Conservation (phyloP, 805 yeast species). For the Hanseniaspora mollemarum region DNA sequence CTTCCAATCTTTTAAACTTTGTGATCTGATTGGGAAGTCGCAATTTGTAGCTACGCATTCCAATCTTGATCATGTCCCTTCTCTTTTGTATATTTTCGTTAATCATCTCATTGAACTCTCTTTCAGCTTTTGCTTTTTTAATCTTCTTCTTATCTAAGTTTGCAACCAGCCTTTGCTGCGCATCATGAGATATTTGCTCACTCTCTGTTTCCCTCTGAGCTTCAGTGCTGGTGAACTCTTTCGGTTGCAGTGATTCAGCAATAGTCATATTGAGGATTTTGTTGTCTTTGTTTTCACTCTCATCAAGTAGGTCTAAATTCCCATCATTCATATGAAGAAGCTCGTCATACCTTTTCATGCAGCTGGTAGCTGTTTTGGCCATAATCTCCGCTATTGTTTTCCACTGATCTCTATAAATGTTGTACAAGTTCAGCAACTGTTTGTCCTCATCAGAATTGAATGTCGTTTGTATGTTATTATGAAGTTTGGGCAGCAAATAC, state of each 20-base stretch:
- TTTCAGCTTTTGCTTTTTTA: conserved; percentile 62
- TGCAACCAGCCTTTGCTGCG: conserved; percentile 78
- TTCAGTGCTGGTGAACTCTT: conserved; percentile 76
- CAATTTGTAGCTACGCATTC: conserved; percentile 31
- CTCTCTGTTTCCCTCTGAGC: conserved; percentile 63
- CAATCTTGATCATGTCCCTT: conserved; percentile 72
- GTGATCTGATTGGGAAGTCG: conserved; percentile 16
- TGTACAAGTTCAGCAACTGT: conserved; percentile 52
- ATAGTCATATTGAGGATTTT: conserved; percentile 65
- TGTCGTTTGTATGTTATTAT: conserved; percentile 33
- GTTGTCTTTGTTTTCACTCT: conserved; percentile 42
- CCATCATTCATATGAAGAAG: conserved; percentile 34
- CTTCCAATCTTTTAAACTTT: conserved; percentile 12
- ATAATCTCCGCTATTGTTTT: conserved; percentile 70
- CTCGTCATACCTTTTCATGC: conserved; percentile 73
- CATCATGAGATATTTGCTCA: conserved; percentile 39
- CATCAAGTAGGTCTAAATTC: conserved; percentile 23
- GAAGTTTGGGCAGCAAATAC: conserved; percentile 62
- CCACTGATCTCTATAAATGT: conserved; percentile 85
- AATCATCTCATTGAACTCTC: conserved; percentile 65
- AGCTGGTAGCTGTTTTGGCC: conserved; percentile 77
- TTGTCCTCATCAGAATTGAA: conserved; percentile 48
- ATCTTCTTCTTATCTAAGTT: conserved; percentile 93
- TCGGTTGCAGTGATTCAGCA: conserved; percentile 63
- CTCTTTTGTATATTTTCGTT: conserved; percentile 66